Evolutionary conservation across 345 rosid genomes (phyloP).

Genomic region (Crucihimalaya himalaica): DNA sequence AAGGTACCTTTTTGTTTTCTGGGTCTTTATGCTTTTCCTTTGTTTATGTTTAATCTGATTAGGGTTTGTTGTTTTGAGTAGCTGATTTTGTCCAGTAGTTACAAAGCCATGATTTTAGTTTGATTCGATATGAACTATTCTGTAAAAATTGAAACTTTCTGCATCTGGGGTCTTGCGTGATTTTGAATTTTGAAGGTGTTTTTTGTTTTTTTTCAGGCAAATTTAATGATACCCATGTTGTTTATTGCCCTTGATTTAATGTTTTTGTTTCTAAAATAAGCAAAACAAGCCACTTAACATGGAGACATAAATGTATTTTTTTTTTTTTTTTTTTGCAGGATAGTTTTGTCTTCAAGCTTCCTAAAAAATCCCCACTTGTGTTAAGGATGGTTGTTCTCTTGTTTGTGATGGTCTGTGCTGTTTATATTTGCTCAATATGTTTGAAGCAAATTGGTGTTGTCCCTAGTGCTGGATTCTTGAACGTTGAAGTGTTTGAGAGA

Average conservation of each 20-base stretch:
- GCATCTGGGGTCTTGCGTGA: constrained; percentile 17
- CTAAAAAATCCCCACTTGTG: constrained; percentile 83
- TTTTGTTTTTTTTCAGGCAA: constrained; percentile 12
- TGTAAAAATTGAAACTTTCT: constrained; percentile 26
- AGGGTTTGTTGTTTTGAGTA: constrained; percentile 28
- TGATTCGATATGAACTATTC: neutral
- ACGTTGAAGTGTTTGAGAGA: constrained; percentile 53
- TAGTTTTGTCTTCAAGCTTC: constrained; percentile 61
- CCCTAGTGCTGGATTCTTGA: constrained; percentile 51
- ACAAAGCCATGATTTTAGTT: neutral
- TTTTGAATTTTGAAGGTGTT: neutral
- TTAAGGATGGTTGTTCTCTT: constrained; percentile 79
- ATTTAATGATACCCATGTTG: neutral
- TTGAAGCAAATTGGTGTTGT: constrained; percentile 68
- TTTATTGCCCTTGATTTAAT: constrained; percentile 16
- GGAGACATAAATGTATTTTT: constrained; percentile 1
- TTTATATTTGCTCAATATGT: constrained; percentile 83
- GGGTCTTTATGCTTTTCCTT: constrained; percentile 7
- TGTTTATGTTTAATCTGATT: constrained; percentile 42
- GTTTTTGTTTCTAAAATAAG: constrained; percentile 24
- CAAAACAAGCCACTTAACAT: neutral
- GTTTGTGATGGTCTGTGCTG: constrained; percentile 79
- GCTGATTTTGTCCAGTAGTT: neutral
- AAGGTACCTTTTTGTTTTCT: constrained; percentile 52
- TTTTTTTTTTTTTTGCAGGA: constrained; percentile 53